phyloP scores from a whole-genome alignment of 1,139 yeast genomes.

The Nakaseomyces delphensis region DNA sequence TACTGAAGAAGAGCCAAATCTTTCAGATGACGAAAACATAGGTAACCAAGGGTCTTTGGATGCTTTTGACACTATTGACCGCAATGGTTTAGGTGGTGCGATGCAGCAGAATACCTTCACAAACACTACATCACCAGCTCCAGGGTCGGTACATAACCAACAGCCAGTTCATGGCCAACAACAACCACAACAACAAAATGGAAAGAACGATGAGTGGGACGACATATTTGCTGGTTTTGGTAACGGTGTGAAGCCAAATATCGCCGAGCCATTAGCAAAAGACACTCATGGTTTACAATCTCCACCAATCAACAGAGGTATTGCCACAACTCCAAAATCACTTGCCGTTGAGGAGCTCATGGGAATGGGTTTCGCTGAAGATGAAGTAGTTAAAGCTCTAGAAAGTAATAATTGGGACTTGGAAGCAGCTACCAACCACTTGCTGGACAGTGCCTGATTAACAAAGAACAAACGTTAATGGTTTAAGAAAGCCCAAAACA shows the following conservation, averaged over 20 bases:
- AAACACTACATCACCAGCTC: slow-evolving; percentile 23
- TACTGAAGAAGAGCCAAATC: slow-evolving; percentile 40
- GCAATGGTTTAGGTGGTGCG: slow-evolving; percentile 27
- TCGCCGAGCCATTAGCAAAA: slow-evolving; percentile 12
- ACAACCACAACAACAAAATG: slow-evolving; percentile 10
- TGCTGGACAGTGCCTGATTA: slow-evolving; percentile 58
- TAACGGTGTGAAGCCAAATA: slow-evolving; percentile 31
- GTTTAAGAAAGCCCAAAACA: too few relatives aligned
- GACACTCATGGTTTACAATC: slow-evolving; percentile 6
- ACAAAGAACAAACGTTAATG: too few relatives aligned
- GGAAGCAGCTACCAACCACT: slow-evolving; percentile 74
- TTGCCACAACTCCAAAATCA: slow-evolving; percentile 37
- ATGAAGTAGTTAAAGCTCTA: slow-evolving; percentile 60
- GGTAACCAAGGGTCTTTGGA: slow-evolving; percentile 17
- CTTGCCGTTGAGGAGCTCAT: slow-evolving; percentile 63
- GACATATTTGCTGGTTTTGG: slow-evolving; percentile 88
- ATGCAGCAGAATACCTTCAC: slow-evolving; percentile 36
- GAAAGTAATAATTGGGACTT: slow-evolving; percentile 62
- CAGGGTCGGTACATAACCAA: too few relatives aligned
- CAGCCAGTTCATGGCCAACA: slow-evolving; percentile 7
- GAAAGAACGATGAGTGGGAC: slow-evolving; percentile 75
- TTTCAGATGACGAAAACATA: slow-evolving; percentile 13
- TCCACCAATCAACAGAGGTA: slow-evolving; percentile 26
- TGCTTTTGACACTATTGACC: slow-evolving; percentile 23
- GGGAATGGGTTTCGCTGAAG: slow-evolving; percentile 80